A percentile compares a stretch with the other conserved stretches of the same genome.
These are phyloP conservation scores for Phaeolepiota aurea DNA, from an alignment of 768 basidiomycete genomes.

Conservation along the genomic window DNA sequence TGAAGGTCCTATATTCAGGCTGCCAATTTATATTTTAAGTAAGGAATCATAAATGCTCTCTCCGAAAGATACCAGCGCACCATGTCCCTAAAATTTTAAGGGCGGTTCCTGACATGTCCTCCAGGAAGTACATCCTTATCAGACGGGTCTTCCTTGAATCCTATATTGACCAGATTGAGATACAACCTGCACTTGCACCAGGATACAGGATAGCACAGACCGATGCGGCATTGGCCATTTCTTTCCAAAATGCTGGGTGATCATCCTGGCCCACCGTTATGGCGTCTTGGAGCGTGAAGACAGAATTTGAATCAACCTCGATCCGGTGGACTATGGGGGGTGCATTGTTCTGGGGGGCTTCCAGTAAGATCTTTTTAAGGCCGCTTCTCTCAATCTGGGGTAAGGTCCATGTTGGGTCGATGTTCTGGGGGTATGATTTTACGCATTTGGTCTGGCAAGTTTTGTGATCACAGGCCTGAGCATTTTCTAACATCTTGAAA, in stretches of 20 bases:
- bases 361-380: too few relatives aligned
- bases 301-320: not conserved
- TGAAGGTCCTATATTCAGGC: slow-evolving; percentile 42
- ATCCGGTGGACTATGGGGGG: not conserved
- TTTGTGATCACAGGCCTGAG: slow-evolving; percentile 25
- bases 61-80: slow-evolving; percentile 13
- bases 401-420: not conserved
- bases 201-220: too few relatives aligned
- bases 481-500: slow-evolving; percentile 23
- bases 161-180: not conserved
- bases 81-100: slow-evolving; percentile 44
- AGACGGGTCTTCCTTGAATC: slow-evolving; percentile 17
- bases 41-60: not conserved
- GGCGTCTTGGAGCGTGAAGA: slow-evolving; percentile 28
- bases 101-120: slow-evolving; percentile 36
- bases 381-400: not conserved
- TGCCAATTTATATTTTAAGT: slow-evolving; percentile 3
- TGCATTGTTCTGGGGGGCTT: not conserved
- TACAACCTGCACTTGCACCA: slow-evolving; percentile 6
- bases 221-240: slow-evolving; percentile 19
- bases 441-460: slow-evolving; percentile 28
- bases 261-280: slow-evolving; percentile 6
- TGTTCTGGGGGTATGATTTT: slow-evolving; percentile 29
- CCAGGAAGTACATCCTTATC: slow-evolving; percentile 39
- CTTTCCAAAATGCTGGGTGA: slow-evolving; percentile 22